Evolutionary conservation across 1,139 yeast species (phyloP), one percentile per base, ranked within the genome.

Genomic region (Suhomyces taliae): DNA sequence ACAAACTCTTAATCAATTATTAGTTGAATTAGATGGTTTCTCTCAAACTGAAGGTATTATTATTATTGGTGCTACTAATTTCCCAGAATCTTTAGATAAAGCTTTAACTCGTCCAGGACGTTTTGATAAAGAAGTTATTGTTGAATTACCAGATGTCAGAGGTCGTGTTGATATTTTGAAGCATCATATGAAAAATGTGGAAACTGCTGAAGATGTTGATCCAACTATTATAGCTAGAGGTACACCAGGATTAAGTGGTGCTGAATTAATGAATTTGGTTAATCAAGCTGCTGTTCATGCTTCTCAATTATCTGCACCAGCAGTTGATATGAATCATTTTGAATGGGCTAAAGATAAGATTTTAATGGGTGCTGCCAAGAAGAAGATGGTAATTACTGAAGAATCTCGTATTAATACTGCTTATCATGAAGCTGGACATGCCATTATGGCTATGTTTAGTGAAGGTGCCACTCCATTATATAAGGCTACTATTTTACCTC

Each of bases 281-380:
- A 93, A 93, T 69, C 98, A 93, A 67, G 99, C 99, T 7, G 99
- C 99, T 3, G 91, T 93, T 41, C 88, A 87, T 65, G 99, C 99
- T 0, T 90, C 97, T 24, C 97, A 90, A 65, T 82, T 86, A 60
- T 87, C 89, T 58, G 98, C 98, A 0, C 81, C 90, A 32, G 79
- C 93, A 10, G 99, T 93, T 34, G 90, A 86, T 61, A 89, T 90
- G 96, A 65, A 69, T 40, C 98, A 95, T 68, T 85, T 93, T 55
- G 99, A 93, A 68, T 95, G 99, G 99, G 99, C 99, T 40, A 95
- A 95, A 67, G 99, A 93, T 67, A 93, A 93, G 71, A 93, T 95
- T 50, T 74, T 95, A 60, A 84, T 95, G 87, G 99, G 99, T 45
- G 99, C 98, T 34, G 99, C 96, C 54, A 87, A 95, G 66, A 89